phyloP scores from a whole-genome alignment of 2,329 filamentous ascomycete species.

The Colletotrichum sp. region DNA sequence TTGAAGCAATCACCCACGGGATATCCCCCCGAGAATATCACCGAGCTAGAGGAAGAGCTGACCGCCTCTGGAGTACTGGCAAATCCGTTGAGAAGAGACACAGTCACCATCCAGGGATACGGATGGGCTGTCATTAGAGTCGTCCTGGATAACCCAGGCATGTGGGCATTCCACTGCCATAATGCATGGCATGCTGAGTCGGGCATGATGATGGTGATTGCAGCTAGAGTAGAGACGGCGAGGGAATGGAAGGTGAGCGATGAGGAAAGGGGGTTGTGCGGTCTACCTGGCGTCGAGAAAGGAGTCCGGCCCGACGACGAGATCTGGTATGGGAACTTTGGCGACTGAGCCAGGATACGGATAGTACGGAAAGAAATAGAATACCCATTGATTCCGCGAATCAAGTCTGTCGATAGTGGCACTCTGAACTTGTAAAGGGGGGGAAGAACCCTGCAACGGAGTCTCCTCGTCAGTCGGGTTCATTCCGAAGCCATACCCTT shows the following conservation, averaged over 20 bases:
- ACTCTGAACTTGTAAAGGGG: not conserved
- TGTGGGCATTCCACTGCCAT: constrained; percentile 65
- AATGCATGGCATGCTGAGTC: constrained; percentile 63
- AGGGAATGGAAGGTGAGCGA: constrained; percentile 26
- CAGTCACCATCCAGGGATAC: constrained; percentile 56
- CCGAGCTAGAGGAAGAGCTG: constrained; percentile 28
- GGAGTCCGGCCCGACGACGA: constrained; percentile 38
- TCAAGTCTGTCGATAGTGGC: not conserved
- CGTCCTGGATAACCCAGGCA: constrained; percentile 59
- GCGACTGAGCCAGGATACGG: not conserved
- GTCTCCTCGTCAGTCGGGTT: not conserved
- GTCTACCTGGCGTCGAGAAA: constrained; percentile 28
- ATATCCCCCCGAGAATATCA: constrained; percentile 33
- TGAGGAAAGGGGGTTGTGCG: constrained; percentile 30
- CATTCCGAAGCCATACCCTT: not conserved
- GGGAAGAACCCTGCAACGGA: not conserved
- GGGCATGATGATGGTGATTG: constrained; percentile 64
- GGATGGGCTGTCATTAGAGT: constrained; percentile 60
- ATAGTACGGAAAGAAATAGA: not conserved
- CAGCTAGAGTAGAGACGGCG: constrained; percentile 33
- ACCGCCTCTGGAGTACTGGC: constrained; percentile 15
- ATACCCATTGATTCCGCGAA: not conserved
- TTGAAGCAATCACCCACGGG: constrained; percentile 33
- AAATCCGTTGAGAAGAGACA: constrained; percentile 42
- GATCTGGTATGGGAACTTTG: constrained; percentile 38